These are phyloP conservation scores for Colletotrichum orchidophilum DNA, from an alignment of 2,329 filamentous ascomycete species.

Conservation along the genomic window DNA sequence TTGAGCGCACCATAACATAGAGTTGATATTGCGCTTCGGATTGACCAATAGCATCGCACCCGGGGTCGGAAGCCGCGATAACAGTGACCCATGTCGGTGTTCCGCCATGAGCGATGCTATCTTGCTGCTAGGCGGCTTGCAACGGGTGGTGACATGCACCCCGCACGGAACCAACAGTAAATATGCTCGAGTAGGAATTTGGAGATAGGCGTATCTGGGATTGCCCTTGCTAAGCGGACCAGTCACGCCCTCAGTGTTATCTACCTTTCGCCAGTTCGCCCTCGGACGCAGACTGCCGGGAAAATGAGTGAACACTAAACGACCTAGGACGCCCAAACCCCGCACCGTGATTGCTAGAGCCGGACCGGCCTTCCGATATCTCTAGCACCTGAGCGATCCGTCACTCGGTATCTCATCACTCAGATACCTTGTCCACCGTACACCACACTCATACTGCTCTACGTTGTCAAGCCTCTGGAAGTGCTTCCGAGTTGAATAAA, in stretches of 20 bases:
- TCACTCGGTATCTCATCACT: not conserved
- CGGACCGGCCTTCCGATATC: constrained; percentile 1
- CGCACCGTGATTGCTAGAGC: not conserved
- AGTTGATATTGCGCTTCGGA: no score
- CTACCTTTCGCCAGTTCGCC: not conserved
- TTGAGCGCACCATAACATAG: no score
- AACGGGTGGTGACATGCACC: not conserved
- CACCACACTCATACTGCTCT: not conserved
- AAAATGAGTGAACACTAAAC: not conserved
- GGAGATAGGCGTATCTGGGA: constrained; percentile 7
- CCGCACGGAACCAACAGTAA: constrained; percentile 9
- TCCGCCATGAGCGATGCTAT: not conserved
- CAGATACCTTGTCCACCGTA: not conserved
- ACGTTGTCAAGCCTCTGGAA: not conserved
- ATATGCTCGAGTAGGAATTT: constrained; percentile 7
- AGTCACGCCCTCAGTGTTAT: constrained; percentile 20
- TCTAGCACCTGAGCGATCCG: not conserved
- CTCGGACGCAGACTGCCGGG: not conserved
- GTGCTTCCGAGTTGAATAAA: not conserved
- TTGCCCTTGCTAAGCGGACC: constrained; percentile 25
- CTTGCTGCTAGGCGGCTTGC: not conserved
- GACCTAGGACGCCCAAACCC: no score
- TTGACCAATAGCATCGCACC: not conserved
- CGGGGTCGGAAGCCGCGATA: not conserved
- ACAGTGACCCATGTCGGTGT: not conserved